Evolutionary conservation across 495 filamentous ascomycete genomes (phyloP).

Genomic region (Pseudomonodictys pantanalensis): DNA sequence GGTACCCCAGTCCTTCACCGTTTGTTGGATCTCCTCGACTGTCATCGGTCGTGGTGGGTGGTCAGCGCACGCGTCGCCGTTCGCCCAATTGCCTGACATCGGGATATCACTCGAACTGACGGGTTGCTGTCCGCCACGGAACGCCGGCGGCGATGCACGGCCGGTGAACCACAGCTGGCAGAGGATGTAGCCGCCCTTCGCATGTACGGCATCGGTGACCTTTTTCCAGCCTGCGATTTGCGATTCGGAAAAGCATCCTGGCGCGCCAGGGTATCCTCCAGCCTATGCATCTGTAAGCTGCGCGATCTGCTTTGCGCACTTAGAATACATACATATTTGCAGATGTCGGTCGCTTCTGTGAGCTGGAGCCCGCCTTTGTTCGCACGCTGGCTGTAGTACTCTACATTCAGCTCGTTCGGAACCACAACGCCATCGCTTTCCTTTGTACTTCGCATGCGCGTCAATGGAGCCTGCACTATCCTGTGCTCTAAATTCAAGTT

Average conservation of each 20-base stretch:
- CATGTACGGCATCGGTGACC: slow-evolving; percentile 34
- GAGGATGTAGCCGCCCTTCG: slow-evolving; percentile 31
- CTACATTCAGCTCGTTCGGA: slow-evolving; percentile 27
- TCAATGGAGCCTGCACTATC: slow-evolving; percentile 30
- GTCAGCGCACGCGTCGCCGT: slow-evolving; percentile 26
- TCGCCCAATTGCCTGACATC: slow-evolving; percentile 27
- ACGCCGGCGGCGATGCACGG: slow-evolving; percentile 25
- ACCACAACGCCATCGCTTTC: slow-evolving; percentile 29
- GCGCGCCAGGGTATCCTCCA: slow-evolving; percentile 31
- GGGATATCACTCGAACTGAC: slow-evolving; percentile 33
- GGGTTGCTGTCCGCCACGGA: slow-evolving; percentile 22
- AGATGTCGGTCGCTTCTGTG: slow-evolving; percentile 34
- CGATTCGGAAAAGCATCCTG: slow-evolving; percentile 27
- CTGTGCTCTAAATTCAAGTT: slow-evolving; percentile 27
- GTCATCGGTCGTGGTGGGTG: slow-evolving; percentile 29
- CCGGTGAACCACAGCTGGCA: slow-evolving; percentile 34
- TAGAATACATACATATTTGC: slow-evolving; percentile 26
- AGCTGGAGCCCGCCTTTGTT: slow-evolving; percentile 30
- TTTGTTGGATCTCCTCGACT: slow-evolving; percentile 30
- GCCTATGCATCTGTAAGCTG: slow-evolving; percentile 9
- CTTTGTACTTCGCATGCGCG: slow-evolving; percentile 33
- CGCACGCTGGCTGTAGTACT: slow-evolving; percentile 33
- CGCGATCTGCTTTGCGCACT: not conserved
- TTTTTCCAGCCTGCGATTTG: slow-evolving; percentile 33
- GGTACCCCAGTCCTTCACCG: slow-evolving; percentile 26